phyloP scores from a whole-genome alignment of 2,329 filamentous ascomycete species.

The Beauveria rudraprayagi region DNA sequence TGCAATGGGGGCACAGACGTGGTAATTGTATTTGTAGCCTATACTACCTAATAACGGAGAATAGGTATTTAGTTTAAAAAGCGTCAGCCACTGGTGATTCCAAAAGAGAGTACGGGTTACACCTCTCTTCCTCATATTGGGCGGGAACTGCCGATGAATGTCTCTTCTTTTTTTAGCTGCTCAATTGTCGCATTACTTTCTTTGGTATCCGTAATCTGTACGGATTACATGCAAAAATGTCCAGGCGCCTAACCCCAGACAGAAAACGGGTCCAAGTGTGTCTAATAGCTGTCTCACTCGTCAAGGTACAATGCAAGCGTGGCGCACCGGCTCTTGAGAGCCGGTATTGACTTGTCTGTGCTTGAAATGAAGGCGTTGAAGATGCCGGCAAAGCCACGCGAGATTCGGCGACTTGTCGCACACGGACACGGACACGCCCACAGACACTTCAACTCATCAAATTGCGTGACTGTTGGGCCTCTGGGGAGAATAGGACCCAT shows the following conservation, averaged over 20 bases:
- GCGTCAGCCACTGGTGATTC: too few species aligned
- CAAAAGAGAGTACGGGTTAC: too few species aligned
- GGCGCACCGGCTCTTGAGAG: background rate
- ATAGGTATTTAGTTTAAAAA: too few species aligned
- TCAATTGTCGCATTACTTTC: too few species aligned
- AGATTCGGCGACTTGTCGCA: background rate
- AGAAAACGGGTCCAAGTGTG: background rate
- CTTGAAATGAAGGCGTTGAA: background rate
- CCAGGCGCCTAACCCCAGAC: background rate
- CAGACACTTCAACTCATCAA: background rate
- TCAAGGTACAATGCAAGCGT: background rate
- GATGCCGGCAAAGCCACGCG: background rate
- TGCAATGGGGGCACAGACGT: too few species aligned
- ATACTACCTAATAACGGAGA: too few species aligned
- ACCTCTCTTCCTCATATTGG: too few species aligned
- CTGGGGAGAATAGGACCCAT: background rate
- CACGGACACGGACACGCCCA: background rate
- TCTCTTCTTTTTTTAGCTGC: too few species aligned
- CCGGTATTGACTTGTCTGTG: background rate
- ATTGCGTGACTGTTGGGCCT: background rate
- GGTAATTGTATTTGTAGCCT: too few species aligned
- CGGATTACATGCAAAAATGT: background rate
- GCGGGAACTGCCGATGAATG: too few species aligned
- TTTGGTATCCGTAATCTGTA: too few species aligned
- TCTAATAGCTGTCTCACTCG: background rate